Evolutionary conservation across 2,329 filamentous ascomycete species (phyloP).

Genomic region (Chlorencoelia australis): DNA sequence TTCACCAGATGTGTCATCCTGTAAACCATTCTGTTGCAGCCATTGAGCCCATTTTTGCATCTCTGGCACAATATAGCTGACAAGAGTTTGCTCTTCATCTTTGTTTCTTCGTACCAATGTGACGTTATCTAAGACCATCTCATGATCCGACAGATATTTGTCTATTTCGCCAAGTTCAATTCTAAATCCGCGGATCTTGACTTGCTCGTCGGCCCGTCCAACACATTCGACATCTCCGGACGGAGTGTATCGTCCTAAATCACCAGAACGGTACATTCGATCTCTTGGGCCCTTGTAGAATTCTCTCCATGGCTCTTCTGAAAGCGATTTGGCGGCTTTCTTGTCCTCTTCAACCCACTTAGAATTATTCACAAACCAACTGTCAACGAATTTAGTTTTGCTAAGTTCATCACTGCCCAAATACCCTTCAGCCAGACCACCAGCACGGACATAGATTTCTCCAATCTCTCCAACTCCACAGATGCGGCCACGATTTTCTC

Average conservation of each 20-base stretch:
- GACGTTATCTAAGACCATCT: slow-evolving; percentile 71
- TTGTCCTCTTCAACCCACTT: slow-evolving; percentile 33
- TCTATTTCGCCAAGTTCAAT: slow-evolving; percentile 95
- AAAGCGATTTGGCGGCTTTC: slow-evolving; percentile 48
- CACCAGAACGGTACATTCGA: slow-evolving; percentile 77
- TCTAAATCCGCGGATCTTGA: slow-evolving; percentile 92
- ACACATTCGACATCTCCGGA: slow-evolving; percentile 65
- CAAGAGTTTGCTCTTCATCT: slow-evolving; percentile 74
- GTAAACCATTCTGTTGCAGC: slow-evolving; percentile 47
- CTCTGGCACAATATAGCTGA: slow-evolving; percentile 86
- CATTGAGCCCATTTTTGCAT: slow-evolving; percentile 62
- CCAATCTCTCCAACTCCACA: slow-evolving; percentile 76
- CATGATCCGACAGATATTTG: slow-evolving; percentile 64
- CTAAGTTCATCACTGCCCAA: slow-evolving; percentile 28
- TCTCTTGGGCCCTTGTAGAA: slow-evolving; percentile 77
- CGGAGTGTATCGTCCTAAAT: slow-evolving; percentile 66
- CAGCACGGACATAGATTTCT: slow-evolving; percentile 75
- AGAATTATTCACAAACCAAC: slow-evolving; percentile 28
- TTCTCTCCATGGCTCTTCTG: slow-evolving; percentile 63
- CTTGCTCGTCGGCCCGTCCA: slow-evolving; percentile 76
- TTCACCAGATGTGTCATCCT: slow-evolving; percentile 34
- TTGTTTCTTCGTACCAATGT: slow-evolving; percentile 77
- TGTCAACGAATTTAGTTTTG: slow-evolving; percentile 26
- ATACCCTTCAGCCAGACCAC: slow-evolving; percentile 76
- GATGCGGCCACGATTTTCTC: slow-evolving; percentile 50